Evolutionary conservation across 306 rosid species (phyloP), one percentile per base, ranked within the genome.

Genomic region (Urtica urens): DNA sequence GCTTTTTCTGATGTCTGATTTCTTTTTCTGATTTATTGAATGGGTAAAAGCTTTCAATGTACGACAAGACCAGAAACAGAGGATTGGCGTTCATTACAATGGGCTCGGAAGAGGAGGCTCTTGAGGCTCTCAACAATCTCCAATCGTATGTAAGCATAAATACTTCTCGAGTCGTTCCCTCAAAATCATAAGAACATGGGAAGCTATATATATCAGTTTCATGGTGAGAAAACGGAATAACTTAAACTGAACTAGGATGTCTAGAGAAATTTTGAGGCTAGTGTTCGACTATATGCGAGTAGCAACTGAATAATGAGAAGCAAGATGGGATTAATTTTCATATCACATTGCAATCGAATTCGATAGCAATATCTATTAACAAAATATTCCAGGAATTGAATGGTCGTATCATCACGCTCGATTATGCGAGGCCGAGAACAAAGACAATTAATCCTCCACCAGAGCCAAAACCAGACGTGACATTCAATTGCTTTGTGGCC

Each of bases 61-160:
- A 69, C 60, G 76, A 72, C 68, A 85, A 79, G 74, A 60, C 47
- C 46, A 77, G 70, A 66, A 90, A 75, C 57, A 78, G 96, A 54
- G 99, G 96, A 31, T 75, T 90, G 79, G 99, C 99, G n/a, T 90
- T 90, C 64, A 92, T 90, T 22, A 75, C 85, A 47, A 85, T 90
- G 99, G 74, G 77, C 39, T 79, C 95, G 1, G 87, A 77, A 2
- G 92, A 90, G 76, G 95, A 85, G 43, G 94, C 94, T 55, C 73
- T 39, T n/a, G 64, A 51, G 0, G 94, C 93, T 53, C 64, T 85
- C 60, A 70, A 60, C 6, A 70, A 66, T 63, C 92, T 85, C 35
- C 83, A 82, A 67, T 71, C 78, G 55, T 77, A 59, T 82, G 99
- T 85, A 79, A 82, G 96, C 69, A 61, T 43, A 8, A 39, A 16